A percentile compares a stretch with the other conserved stretches of the same genome.
Evolutionary conservation across 2,329 filamentous ascomycete species (phyloP).

Genomic region (Phialocephala subalpina): DNA sequence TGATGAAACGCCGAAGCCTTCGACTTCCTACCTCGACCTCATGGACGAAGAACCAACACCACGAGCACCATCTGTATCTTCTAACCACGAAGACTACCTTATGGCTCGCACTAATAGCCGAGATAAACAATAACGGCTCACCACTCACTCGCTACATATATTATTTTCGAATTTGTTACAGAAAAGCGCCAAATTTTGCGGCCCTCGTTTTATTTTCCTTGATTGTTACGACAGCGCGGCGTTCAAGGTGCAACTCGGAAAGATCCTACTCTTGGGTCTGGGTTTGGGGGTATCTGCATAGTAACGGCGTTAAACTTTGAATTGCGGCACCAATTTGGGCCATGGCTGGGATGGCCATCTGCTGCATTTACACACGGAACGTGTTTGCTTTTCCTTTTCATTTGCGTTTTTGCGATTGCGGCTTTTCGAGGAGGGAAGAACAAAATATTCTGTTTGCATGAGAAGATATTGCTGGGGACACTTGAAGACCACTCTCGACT

Average conservation of each 20-base stretch:
- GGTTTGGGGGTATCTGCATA: slow-evolving; percentile 14
- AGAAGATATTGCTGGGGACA: background rate
- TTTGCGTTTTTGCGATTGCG: background rate
- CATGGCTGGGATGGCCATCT: slow-evolving; percentile 26
- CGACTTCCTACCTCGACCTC: slow-evolving; percentile 28
- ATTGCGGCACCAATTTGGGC: background rate
- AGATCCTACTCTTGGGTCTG: slow-evolving; percentile 10
- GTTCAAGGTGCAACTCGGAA: slow-evolving; percentile 17
- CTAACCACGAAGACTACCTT: slow-evolving; percentile 29
- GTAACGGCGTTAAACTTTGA: slow-evolving; percentile 28
- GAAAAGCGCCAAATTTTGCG: slow-evolving; percentile 7
- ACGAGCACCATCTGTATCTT: slow-evolving; percentile 34
- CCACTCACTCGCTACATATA: slow-evolving; percentile 10
- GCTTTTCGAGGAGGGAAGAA: background rate
- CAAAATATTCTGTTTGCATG: slow-evolving; percentile 9
- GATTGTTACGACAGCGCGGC: slow-evolving; percentile 28
- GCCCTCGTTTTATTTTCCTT: slow-evolving; percentile 21
- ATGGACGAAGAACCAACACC: slow-evolving; percentile 42
- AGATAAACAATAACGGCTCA: slow-evolving; percentile 13
- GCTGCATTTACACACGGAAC: slow-evolving; percentile 38
- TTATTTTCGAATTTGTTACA: slow-evolving; percentile 15
- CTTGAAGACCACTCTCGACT: background rate
- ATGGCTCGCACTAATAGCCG: slow-evolving; percentile 10
- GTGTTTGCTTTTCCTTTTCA: slow-evolving; percentile 21
- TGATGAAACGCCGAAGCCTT: slow-evolving; percentile 40